Evolutionary conservation across 1,284 basidiomycete genomes (phyloP).

Genomic region (Omphalotus olearius): DNA sequence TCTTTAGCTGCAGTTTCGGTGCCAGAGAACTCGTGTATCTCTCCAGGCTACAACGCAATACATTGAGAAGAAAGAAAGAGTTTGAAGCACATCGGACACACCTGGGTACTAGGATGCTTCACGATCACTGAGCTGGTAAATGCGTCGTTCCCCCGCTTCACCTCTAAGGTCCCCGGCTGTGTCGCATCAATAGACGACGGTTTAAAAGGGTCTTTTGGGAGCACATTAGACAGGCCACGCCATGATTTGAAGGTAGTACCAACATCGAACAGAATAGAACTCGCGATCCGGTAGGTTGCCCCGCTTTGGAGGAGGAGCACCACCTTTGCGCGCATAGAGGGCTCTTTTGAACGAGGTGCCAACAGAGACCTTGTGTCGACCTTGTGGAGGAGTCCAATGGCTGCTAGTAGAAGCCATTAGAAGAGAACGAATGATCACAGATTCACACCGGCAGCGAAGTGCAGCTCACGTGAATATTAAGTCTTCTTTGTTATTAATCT

Average conservation of each 20-base stretch:
- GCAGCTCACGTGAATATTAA: no score
- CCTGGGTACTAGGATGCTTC: constrained; percentile 61
- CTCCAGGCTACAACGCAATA: constrained; percentile 10
- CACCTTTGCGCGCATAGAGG: constrained; percentile 56
- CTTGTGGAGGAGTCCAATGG: constrained; percentile 53
- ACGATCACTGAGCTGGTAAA: constrained; percentile 43
- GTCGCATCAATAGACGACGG: constrained; percentile 62
- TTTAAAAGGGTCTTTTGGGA: constrained; percentile 62
- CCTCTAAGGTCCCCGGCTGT: constrained; percentile 59
- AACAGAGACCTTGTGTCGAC: constrained; percentile 49
- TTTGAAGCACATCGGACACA: constrained; percentile 22
- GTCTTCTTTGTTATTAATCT: no score
- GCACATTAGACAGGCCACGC: background rate
- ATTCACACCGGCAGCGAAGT: no score
- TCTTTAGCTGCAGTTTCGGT: constrained; percentile 54
- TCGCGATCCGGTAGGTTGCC: constrained; percentile 51
- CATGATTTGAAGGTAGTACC: constrained; percentile 22
- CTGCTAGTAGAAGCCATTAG: constrained; percentile 38
- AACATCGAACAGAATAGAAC: constrained; percentile 71
- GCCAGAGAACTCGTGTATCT: constrained; percentile 6
- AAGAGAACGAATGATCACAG: background rate
- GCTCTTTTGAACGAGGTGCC: constrained; percentile 54
- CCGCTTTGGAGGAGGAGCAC: constrained; percentile 35
- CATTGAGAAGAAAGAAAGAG: background rate
- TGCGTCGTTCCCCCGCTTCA: constrained; percentile 44